Evolutionary conservation across 306 rosid genomes (phyloP), one percentile per base, ranked within the genome.

Genomic region (Carpinus fangiana): DNA sequence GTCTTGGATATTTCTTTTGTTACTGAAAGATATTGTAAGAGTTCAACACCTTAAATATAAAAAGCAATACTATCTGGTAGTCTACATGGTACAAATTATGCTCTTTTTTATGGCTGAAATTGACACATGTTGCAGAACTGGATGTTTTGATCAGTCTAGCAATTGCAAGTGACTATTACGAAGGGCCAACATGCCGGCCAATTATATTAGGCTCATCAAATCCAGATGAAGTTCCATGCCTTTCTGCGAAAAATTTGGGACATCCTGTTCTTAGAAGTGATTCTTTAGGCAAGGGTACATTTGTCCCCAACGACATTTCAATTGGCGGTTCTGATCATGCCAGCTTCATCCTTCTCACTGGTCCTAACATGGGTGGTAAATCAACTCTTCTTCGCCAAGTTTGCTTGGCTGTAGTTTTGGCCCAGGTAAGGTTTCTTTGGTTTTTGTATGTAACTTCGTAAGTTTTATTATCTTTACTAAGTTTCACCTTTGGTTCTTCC

Each of bases 291-390:
- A 91, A 87, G 86, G 90, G 96, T 56, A 43, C 92, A 41, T 95
- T 95, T 89, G 97, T 91, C 38, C 91, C 97, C 74, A 93, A 95
- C 55, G 90, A 93, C 71, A 55, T 95, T 79, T 81, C 78, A 7
- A 83, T 95, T 69, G 97, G 99, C 82, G 98, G 99, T 79, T 78
- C 96, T 75, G 80, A 77, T 74, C 82, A 80, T 79, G 86, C 98
- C 57, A 88, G 82, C 86, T 91, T 93, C 76, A 83, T 90, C 78
- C 97, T 95, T 78, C 90, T 95, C 54, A 95, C 98, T 55, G 99
- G 98, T 81, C 99, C 99, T 59, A 95, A 95, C 85, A 93, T 95
- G 99, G 99, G 99, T 85, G 99, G 99, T 78, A 95, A 93, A 88
- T 93, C 99, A 56, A 95, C 99, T 38, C 92, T 95, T 78, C 95